phyloP scores from a whole-genome alignment of 805 yeast species.

The Ogataea corticis region DNA sequence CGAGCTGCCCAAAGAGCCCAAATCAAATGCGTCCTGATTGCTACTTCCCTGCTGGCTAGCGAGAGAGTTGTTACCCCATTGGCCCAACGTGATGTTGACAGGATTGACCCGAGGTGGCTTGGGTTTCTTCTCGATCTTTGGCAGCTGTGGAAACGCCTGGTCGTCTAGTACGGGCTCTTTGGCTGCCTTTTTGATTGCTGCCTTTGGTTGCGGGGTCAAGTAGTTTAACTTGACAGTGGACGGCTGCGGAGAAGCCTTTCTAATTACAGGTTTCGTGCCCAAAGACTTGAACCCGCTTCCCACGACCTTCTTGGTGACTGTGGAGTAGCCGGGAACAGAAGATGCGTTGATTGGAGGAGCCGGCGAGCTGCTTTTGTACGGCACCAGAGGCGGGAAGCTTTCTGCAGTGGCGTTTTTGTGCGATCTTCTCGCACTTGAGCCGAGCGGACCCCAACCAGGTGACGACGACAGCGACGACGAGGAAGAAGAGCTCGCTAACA shows the following conservation, averaged over 20 bases:
- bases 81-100: constrained; percentile 29
- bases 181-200: not conserved
- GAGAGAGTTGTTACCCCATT: constrained; percentile 32
- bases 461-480: constrained; percentile 6
- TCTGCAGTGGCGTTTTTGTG: not conserved
- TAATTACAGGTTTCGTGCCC: constrained; percentile 10
- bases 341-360: constrained; percentile 17
- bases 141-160: constrained; percentile 36
- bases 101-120: constrained; percentile 63
- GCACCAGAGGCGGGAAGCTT: constrained; percentile 14
- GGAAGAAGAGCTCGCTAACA: constrained; percentile 36
- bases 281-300: constrained; percentile 7
- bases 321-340: constrained; percentile 16
- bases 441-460: constrained; percentile 13
- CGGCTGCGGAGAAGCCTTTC: constrained; percentile 13
- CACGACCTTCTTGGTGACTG: not conserved
- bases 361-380: not conserved
- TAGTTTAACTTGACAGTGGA: constrained; percentile 17
- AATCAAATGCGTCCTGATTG: constrained; percentile 21
- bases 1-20: constrained; percentile 22
- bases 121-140: constrained; percentile 42
- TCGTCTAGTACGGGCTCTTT: constrained; percentile 15
- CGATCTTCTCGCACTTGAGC: not conserved
- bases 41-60: constrained; percentile 1
- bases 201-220: constrained; percentile 7